phyloP scores from a whole-genome alignment of 2,329 filamentous ascomycete species.

The Colletotrichum sp. region DNA sequence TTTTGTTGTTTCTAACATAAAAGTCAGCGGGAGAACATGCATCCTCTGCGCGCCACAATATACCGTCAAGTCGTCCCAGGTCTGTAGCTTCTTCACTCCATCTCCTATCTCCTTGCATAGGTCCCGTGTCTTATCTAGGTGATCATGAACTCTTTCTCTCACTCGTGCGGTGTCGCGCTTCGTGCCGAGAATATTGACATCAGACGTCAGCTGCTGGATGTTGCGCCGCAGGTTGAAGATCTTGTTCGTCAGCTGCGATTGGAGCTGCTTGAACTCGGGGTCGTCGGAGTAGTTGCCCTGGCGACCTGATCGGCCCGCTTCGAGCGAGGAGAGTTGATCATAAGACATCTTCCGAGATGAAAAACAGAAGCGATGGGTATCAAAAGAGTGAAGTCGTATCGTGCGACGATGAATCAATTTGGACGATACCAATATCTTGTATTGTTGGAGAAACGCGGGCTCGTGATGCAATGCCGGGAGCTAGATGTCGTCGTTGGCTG shows the following conservation, averaged over 20 bases:
- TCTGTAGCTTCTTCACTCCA: conserved; percentile 89
- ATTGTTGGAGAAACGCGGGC: neutral
- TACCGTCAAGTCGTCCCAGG: conserved; percentile 84
- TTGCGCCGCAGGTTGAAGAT: conserved; percentile 89
- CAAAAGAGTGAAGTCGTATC: neutral
- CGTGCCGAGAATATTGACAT: conserved; percentile 86
- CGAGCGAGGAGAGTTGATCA: conserved; percentile 82
- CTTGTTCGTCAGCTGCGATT: conserved; percentile 83
- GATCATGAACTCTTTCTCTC: conserved; percentile 86
- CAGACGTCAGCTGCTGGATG: conserved; percentile 82
- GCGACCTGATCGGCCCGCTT: conserved; percentile 77
- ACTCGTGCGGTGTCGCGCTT: conserved; percentile 90
- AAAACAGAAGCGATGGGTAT: neutral
- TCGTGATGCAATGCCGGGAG: neutral
- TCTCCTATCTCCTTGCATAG: conserved; percentile 93
- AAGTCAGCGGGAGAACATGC: neutral
- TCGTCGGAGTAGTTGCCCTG: conserved; percentile 81
- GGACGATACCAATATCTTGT: neutral
- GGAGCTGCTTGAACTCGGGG: conserved; percentile 86
- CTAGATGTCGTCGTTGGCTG: conserved; percentile 17
- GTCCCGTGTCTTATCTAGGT: conserved; percentile 84
- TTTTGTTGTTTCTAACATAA: conserved; percentile 81
- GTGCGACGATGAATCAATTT: neutral
- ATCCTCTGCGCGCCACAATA: conserved; percentile 28
- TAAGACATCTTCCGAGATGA: conserved; percentile 76